Percentiles rank a stretch among this genome's conserved stretches.
phyloP scores from a whole-genome alignment of 2,329 filamentous ascomycete species.

The Chaetomium strumarium region DNA sequence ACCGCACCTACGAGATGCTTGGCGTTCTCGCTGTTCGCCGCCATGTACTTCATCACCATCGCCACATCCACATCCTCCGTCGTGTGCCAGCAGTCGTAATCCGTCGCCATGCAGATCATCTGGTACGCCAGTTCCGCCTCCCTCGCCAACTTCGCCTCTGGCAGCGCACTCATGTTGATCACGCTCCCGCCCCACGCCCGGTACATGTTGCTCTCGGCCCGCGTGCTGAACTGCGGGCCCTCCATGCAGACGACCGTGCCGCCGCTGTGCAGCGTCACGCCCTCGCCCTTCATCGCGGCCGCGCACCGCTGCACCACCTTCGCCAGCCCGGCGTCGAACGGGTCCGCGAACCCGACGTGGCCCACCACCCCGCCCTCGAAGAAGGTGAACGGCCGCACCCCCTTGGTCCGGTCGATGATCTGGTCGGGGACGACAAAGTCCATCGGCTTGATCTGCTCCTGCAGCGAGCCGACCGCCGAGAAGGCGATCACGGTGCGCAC shows the following conservation, averaged over 20 bases:
- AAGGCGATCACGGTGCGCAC: conserved; percentile 91
- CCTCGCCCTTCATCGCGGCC: conserved; percentile 69
- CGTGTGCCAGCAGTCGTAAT: conserved; percentile 97
- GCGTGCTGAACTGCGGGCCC: conserved; percentile 96
- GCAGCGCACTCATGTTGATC: conserved; percentile 97
- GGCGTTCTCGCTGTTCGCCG: conserved; percentile 84
- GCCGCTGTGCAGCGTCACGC: conserved; percentile 74
- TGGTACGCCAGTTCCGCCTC: conserved; percentile 96
- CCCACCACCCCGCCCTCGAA: conserved; percentile 89
- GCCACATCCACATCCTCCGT: conserved; percentile 82
- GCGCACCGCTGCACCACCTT: conserved; percentile 74
- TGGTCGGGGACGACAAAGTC: conserved; percentile 97
- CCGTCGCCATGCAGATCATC: conserved; percentile 98
- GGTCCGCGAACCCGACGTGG: conserved; percentile 92
- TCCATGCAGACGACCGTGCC: conserved; percentile 94
- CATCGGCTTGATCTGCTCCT: conserved; percentile 87
- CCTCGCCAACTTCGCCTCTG: conserved; percentile 90
- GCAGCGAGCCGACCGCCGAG: conserved; percentile 86
- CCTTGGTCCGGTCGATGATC: conserved; percentile 96
- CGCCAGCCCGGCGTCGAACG: conserved; percentile 76
- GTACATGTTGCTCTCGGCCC: conserved; percentile 93
- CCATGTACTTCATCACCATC: conserved; percentile 97
- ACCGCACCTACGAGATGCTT: conserved; percentile 79
- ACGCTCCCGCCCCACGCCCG: conserved; percentile 87
- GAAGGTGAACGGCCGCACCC: conserved; percentile 88